These are phyloP conservation scores for Berkeleyomyces rouxiae DNA, from an alignment of 2,329 filamentous ascomycete genomes.

Conservation along the genomic window DNA sequence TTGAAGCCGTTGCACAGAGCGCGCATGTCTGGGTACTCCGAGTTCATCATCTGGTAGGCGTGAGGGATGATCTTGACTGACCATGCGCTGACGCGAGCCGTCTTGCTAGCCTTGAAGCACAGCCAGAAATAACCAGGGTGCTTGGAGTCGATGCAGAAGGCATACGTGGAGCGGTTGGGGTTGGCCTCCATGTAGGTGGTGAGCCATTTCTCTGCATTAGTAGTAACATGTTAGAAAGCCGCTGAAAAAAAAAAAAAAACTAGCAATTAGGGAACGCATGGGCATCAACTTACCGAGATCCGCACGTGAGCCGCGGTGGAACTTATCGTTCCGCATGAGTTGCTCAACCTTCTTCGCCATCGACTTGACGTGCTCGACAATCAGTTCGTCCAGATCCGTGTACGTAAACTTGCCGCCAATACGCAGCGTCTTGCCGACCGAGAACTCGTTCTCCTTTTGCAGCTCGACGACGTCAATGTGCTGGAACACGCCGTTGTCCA, in stretches of 20 bases:
- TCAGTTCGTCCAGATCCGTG: conserved; percentile 90
- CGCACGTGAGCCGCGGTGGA: conserved; percentile 60
- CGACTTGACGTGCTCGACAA: conserved; percentile 90
- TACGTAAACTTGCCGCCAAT: conserved; percentile 84
- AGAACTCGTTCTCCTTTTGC: conserved; percentile 94
- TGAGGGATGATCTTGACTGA: conserved; percentile 82
- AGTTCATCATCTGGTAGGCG: conserved; percentile 78
- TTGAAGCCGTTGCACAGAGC: conserved; percentile 97
- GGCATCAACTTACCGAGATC: conserved; percentile 57
- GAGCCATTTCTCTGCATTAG: conserved; percentile 68
- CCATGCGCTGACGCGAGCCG: conserved; percentile 59
- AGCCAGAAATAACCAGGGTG: conserved; percentile 90
- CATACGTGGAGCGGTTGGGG: conserved; percentile 80
- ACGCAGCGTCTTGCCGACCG: conserved; percentile 69
- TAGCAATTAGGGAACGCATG: too few relatives aligned
- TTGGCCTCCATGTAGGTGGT: conserved; percentile 93
- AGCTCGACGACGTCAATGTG: conserved; percentile 95
- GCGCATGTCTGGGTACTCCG: conserved; percentile 85
- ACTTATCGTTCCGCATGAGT: conserved; percentile 89
- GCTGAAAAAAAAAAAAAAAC: too few relatives aligned
- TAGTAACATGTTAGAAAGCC: conserved; percentile 14
- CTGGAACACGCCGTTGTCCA: conserved; percentile 88
- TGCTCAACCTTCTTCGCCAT: conserved; percentile 98
- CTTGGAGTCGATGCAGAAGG: conserved; percentile 86
- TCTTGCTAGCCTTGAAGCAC: conserved; percentile 82